These are phyloP conservation scores for Rosa chinensis DNA, from an alignment of 306 rosid species.

Conservation along the genomic window DNA sequence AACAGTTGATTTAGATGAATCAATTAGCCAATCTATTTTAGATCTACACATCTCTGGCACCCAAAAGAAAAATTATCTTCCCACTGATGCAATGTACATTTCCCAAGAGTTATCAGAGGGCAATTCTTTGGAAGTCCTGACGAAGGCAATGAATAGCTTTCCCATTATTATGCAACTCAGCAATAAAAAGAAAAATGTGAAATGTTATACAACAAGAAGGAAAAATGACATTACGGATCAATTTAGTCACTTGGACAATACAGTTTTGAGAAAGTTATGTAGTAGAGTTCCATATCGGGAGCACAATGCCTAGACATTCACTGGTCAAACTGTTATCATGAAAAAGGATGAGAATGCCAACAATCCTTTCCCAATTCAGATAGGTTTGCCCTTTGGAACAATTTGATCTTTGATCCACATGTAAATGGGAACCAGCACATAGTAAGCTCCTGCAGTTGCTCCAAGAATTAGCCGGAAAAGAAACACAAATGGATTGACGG, in stretches of 20 bases:
- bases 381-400: constrained; percentile 70
- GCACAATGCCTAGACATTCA: background rate
- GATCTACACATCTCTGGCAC: too few relatives aligned
- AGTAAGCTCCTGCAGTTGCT: constrained; percentile 70
- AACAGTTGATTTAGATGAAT: too few relatives aligned
- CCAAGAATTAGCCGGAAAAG: constrained; percentile 60
- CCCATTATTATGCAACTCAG: background rate
- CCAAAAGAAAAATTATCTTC: too few relatives aligned
- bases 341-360: constrained; percentile 1
- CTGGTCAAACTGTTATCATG: background rate
- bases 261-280: background rate
- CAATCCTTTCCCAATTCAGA: constrained; percentile 33
- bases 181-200: background rate
- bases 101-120: too few relatives aligned
- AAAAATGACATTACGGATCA: background rate
- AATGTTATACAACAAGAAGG: background rate
- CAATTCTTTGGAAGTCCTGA: background rate
- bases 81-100: too few relatives aligned
- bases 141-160: background rate
- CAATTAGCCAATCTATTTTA: too few relatives aligned
- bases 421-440: constrained; percentile 66
- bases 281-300: background rate
- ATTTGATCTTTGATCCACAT: constrained; percentile 83
- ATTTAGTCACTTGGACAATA: constrained; percentile 7
- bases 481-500: constrained; percentile 51